Base-by-base conservation (phyloP, 495 filamentous ascomycete species). In the Aspergillus olivimuriae region DNA sequence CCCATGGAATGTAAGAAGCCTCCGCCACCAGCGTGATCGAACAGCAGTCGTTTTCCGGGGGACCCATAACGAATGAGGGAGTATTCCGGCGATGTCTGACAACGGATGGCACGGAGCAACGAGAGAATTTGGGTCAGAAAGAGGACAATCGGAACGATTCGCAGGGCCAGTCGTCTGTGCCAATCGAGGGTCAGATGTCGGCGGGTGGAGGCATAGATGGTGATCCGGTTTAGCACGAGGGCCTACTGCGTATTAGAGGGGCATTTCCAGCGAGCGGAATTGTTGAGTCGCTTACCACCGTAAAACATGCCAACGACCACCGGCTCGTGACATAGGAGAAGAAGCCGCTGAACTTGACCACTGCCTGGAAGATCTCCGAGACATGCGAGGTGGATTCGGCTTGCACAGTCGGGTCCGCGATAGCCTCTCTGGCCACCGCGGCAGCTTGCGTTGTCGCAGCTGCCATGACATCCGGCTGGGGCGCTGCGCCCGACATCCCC, bases 261-360 rank as follows among this genome's bases (percentile, higher is more conserved):
- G 11, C 24, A n/a, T n/a, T n/a, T n/a, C n/a, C n/a, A n/a, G n/a
- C n/a, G n/a, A n/a, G n/a, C n/a, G n/a, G n/a, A n/a, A n/a, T n/a
- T n/a, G n/a, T n/a, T 34, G 20, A 17, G 34, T 22, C 7, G 30
- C 66, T 58, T 53, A 84, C 82, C 62, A 89, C 84, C 31, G 82
- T 74, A 43, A 98, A 78, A 58, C 89, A 95, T 39, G 78, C 76
- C 38, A 98, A 65, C 4, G 92, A 90, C 94, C 94, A 98, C 48
- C 86, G 87, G 60, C 89, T 94, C 0, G 89, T 95, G 31, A 91
- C 69, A 59, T 96, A 98, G 34, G 81, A 83, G 58, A 97, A 94
- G 22, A 98, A 77, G 26, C 88, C 88, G 7, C 87, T 85, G n/a
- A 96, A 63, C 12, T 83, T 82, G 42, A 73, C 57, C 32, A 77